Conservation (phyloP, 2,329 filamentous ascomycete species). For the Beauveria scarabaeidicola region DNA sequence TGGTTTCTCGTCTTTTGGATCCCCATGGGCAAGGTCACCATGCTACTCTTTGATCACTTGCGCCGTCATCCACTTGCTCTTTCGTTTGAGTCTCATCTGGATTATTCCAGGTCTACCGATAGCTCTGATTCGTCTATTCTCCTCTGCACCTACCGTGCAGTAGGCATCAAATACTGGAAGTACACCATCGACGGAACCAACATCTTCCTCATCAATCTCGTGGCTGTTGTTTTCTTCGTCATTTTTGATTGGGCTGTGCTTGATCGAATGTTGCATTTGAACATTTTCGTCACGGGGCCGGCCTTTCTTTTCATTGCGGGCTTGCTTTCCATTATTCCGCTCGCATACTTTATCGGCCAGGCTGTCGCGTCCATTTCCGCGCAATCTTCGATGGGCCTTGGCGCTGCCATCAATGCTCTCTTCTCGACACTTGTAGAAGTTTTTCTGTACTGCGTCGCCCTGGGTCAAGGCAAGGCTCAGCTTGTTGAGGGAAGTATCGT, state of each 20-base stretch:
- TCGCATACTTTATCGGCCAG: conserved; percentile 98
- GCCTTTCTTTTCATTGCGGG: conserved; percentile 80
- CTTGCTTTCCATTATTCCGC: conserved; percentile 84
- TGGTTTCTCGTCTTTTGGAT: conserved; percentile 98
- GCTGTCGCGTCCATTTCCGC: conserved; percentile 97
- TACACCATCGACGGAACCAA: conserved; percentile 98
- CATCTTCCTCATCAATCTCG: conserved; percentile 96
- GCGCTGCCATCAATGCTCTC: conserved; percentile 94
- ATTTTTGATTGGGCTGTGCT: conserved; percentile 89
- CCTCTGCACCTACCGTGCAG: conserved; percentile 92
- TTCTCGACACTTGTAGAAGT: conserved; percentile 98
- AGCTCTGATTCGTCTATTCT: conserved; percentile 77
- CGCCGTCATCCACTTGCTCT: conserved; percentile 86
- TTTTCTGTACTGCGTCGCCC: conserved; percentile 90
- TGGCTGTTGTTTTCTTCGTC: conserved; percentile 86
- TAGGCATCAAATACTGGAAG: conserved; percentile 95
- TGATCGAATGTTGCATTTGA: conserved; percentile 55
- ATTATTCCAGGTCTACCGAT: conserved; percentile 61
- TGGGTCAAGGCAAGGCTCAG: conserved; percentile 84
- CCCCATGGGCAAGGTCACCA: conserved; percentile 93
- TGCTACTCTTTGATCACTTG: conserved; percentile 83
- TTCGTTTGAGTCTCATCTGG: conserved; percentile 81
- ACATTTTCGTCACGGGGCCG: conserved; percentile 68
- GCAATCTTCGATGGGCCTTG: conserved; percentile 96
- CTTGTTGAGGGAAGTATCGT: conserved; percentile 96